Evolutionary conservation across 306 rosid species (phyloP), one percentile per base, ranked within the genome.

Genomic region (Dicorynia guianensis): DNA sequence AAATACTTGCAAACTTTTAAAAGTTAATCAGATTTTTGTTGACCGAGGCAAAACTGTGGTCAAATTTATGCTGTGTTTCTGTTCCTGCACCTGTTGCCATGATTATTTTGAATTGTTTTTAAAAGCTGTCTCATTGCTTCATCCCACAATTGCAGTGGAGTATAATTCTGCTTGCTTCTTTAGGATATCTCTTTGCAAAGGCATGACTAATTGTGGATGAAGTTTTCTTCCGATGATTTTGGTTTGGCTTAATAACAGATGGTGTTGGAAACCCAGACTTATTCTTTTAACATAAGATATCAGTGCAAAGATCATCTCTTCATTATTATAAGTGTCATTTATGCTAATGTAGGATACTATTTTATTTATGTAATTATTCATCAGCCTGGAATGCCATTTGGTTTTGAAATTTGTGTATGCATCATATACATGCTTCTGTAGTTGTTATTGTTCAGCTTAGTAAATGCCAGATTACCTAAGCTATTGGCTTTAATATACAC

Each of bases 221-320:
- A n/a, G 2, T 19, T 54, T 59, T 35, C 34, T 18, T 15, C 4
- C 3, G 2, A 8, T 6, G 38, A 34, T 70, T 52, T 50, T 58
- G 66, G 33, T 61, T 53, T 63, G 19, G 14, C 61, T 71, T 53
- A 71, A 69, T 77, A 71, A 9, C 43, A 53, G 3, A 63, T 63
- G 14, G 57, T 33, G 43, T 49, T 53, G 46, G 38, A 57, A 46
- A 18, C 62, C 34, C 38, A 58, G 2, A 34, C 58, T 13, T 67
- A 7, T 76, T 58, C 63, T 44, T 65, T 57, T n/a, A 57, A 50
- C 69, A 56, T 55, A 36, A 12, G 8, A 71, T 63, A 9, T 54
- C 30, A 46, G 17, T 46, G 18, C 46, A 47, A 6, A 5, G 8
- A 17, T 57, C 35, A 54, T 54, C 54, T 63, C 52, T 59, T 30